Percentiles rank a stretch among this genome's conserved stretches.
phyloP scores from a whole-genome alignment of 805 yeast species.

The Barnettozyma wickerhamii region DNA sequence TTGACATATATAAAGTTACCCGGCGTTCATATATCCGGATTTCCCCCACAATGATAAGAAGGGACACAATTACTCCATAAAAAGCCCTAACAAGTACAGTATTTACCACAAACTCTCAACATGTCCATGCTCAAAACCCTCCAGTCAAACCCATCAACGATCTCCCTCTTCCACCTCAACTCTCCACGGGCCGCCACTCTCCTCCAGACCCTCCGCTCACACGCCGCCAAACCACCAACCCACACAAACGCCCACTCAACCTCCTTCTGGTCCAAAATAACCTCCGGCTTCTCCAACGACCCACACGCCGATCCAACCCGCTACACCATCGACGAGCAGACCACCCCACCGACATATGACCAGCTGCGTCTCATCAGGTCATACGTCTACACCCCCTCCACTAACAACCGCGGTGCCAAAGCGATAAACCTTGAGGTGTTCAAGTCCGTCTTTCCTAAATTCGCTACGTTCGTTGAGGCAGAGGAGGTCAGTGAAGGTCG shows the following conservation, averaged over 20 bases:
- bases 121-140: conserved; percentile 48
- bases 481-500: conserved; percentile 6
- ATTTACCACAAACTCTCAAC: background rate
- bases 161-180: conserved; percentile 36
- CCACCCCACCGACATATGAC: conserved; percentile 26
- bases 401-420: conserved; percentile 6
- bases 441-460: conserved; percentile 19
- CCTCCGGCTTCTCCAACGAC: conserved; percentile 16
- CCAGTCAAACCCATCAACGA: conserved; percentile 40
- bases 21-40: too few species aligned
- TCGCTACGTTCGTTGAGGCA: conserved; percentile 12
- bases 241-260: conserved; percentile 1
- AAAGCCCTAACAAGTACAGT: background rate
- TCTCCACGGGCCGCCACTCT: conserved; percentile 15
- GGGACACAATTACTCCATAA: too few species aligned
- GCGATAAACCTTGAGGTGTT: conserved; percentile 12
- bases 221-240: background rate
- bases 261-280: conserved; percentile 18
- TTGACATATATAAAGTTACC: too few species aligned
- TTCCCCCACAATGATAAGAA: too few species aligned
- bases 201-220: conserved; percentile 7
- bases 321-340: conserved; percentile 3
- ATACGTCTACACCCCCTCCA: conserved; percentile 10
- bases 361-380: conserved; percentile 21
- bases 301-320: conserved; percentile 5